Percentiles rank a stretch among this genome's conserved stretches.
These are phyloP conservation scores for Vitis rupestris DNA, from an alignment of 164 flowering plant species.

Conservation along the genomic window DNA sequence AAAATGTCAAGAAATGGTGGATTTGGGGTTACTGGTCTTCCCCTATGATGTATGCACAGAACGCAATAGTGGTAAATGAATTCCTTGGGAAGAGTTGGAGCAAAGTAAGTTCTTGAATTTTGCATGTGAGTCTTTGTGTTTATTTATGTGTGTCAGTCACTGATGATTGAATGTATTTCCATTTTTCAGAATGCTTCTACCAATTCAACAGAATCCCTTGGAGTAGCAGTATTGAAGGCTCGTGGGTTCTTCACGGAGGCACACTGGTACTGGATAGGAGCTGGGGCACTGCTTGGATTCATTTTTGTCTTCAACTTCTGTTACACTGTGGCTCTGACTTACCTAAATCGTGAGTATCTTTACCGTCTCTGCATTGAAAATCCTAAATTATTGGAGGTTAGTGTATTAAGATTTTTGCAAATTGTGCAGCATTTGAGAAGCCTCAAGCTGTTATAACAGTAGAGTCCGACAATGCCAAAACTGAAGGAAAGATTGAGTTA, in stretches of 20 bases:
- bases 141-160: background rate
- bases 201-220: constrained; percentile 12
- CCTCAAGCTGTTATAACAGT: constrained; percentile 15
- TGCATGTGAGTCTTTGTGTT: background rate
- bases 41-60: too few relatives aligned
- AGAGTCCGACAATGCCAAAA: constrained; percentile 14
- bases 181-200: constrained; percentile 7
- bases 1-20: too few relatives aligned
- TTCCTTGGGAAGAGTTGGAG: too few relatives aligned
- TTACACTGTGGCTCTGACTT: constrained; percentile 23
- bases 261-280: constrained; percentile 32
- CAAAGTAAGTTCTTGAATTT: too few relatives aligned
- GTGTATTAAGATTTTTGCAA: too few relatives aligned
- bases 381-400: too few relatives aligned
- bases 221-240: constrained; percentile 18
- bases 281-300: constrained; percentile 23
- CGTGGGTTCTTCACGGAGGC: constrained; percentile 21
- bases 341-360: constrained; percentile 12
- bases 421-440: constrained; percentile 3
- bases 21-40: too few relatives aligned
- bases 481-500: constrained; percentile 11
- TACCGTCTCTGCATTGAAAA: too few relatives aligned
- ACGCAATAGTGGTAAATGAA: too few relatives aligned
- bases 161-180: background rate
- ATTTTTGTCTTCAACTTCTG: constrained; percentile 12